A percentile compares a stretch with the other conserved stretches of the same genome.
Conservation (phyloP, 805 yeast genomes). For the Komagataella mondaviorum region DNA sequence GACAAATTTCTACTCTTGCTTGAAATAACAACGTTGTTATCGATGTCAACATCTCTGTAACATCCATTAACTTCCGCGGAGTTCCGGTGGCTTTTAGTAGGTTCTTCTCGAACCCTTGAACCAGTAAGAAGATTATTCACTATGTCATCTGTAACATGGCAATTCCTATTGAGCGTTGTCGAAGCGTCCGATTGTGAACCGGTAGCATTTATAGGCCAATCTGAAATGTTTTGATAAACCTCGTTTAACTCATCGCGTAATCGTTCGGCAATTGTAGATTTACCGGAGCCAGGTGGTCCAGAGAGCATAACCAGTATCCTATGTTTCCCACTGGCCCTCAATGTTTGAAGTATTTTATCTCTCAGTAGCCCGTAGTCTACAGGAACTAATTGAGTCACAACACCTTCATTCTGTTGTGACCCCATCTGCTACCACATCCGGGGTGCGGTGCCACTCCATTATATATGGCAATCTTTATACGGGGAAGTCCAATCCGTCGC, state of each 20-base stretch:
- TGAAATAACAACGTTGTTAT: constrained; percentile 4
- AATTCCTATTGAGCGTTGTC: neutral
- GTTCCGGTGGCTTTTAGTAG: neutral
- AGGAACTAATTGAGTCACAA: neutral
- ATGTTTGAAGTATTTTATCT: neutral
- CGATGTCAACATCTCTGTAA: constrained; percentile 13
- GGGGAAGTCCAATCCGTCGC: neutral
- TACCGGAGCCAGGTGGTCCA: constrained; percentile 83
- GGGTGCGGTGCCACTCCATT: neutral
- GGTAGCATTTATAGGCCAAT: neutral
- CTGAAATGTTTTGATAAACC: neutral
- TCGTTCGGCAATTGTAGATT: constrained; percentile 46
- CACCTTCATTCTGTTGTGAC: neutral
- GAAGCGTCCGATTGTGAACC: neutral
- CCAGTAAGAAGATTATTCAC: neutral
- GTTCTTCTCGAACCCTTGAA: neutral
- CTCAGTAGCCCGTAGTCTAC: neutral
- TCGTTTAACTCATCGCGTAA: constrained; percentile 29
- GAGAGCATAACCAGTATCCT: constrained; percentile 46
- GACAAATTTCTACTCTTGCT: neutral
- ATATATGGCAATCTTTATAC: neutral
- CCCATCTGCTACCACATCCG: neutral
- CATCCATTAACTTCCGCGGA: constrained; percentile 7
- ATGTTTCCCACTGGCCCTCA: constrained; percentile 12
- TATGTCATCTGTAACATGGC: neutral